A percentile compares a stretch with the other conserved stretches of the same genome.
These are phyloP conservation scores for Anastatica hierochuntica DNA, from an alignment of 345 rosid genomes.

Conservation along the genomic window DNA sequence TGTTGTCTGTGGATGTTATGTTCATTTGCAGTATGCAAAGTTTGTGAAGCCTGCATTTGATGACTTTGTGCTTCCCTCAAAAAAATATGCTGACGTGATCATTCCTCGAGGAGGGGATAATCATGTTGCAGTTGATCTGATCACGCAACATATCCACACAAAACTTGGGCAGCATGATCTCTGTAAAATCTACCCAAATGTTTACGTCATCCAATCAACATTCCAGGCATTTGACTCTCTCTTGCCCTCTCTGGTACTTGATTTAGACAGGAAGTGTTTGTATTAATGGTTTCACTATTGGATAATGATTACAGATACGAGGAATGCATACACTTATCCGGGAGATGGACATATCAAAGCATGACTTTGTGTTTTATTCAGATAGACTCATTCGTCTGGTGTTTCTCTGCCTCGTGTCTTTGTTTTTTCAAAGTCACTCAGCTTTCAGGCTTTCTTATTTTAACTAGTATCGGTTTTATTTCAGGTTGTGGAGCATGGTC, in stretches of 20 bases:
- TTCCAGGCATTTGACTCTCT: constrained; percentile 61
- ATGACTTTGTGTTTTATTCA: constrained; percentile 95
- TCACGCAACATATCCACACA: constrained; percentile 86
- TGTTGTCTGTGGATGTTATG: constrained; percentile 6
- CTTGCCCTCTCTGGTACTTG: too few species aligned
- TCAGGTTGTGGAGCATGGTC: constrained; percentile 97
- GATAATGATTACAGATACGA: constrained; percentile 59
- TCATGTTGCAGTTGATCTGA: constrained; percentile 93
- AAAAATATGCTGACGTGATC: constrained; percentile 91
- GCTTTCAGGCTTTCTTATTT: constrained; percentile 2
- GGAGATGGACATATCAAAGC: constrained; percentile 88
- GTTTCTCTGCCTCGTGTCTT: constrained; percentile 15
- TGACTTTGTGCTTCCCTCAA: constrained; percentile 89
- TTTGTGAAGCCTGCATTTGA: constrained; percentile 99
- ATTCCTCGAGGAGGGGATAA: constrained; percentile 95
- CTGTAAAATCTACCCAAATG: constrained; percentile 84
- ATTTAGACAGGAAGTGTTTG: not conserved
- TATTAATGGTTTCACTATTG: constrained; percentile 13
- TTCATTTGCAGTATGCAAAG: constrained; percentile 71
- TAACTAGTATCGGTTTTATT: constrained; percentile 20
- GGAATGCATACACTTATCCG: constrained; percentile 99
- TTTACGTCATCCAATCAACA: constrained; percentile 70
- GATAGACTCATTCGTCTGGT: constrained; percentile 97
- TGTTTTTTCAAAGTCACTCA: not conserved
- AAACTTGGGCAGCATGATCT: constrained; percentile 96